phyloP scores from a whole-genome alignment of 192 early-diverging fungal genomes.

The Linnemannia hyalina region DNA sequence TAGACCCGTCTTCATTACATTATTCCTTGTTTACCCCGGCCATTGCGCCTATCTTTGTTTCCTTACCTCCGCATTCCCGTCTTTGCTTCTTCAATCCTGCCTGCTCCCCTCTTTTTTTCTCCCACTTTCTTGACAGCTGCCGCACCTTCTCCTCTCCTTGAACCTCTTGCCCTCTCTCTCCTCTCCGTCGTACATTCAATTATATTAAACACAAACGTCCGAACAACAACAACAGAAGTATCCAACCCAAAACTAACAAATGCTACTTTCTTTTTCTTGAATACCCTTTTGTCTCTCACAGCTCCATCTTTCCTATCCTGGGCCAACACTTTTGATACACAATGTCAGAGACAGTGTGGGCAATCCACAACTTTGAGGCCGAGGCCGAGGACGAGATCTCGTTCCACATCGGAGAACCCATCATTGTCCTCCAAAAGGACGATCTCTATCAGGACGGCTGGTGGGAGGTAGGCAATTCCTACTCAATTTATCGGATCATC shows the following conservation, averaged over 20 bases:
- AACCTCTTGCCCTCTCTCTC: neutral
- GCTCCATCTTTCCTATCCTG: neutral
- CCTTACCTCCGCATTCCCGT: neutral
- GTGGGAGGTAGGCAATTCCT: conserved; percentile 69
- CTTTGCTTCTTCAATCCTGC: neutral
- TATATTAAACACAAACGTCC: neutral
- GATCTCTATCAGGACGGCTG: conserved; percentile 78
- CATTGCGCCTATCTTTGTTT: neutral
- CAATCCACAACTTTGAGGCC: conserved; percentile 64
- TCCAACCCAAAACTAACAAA: neutral
- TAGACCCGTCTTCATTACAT: neutral
- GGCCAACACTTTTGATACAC: neutral
- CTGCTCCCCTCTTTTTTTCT: neutral
- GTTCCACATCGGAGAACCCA: conserved; percentile 71
- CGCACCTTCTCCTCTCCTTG: neutral
- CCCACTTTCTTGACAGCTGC: neutral
- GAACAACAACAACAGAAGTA: neutral
- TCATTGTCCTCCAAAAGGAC: conserved; percentile 76
- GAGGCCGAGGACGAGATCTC: conserved; percentile 76
- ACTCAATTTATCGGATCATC: neutral
- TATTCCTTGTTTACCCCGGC: neutral
- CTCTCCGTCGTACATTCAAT: neutral
- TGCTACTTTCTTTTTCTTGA: neutral
- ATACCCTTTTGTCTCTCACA: neutral
- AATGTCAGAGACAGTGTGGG: conserved; percentile 60